Evolutionary conservation across 106 monocot genomes (phyloP).

Genomic region (Iris macrosiphon): DNA sequence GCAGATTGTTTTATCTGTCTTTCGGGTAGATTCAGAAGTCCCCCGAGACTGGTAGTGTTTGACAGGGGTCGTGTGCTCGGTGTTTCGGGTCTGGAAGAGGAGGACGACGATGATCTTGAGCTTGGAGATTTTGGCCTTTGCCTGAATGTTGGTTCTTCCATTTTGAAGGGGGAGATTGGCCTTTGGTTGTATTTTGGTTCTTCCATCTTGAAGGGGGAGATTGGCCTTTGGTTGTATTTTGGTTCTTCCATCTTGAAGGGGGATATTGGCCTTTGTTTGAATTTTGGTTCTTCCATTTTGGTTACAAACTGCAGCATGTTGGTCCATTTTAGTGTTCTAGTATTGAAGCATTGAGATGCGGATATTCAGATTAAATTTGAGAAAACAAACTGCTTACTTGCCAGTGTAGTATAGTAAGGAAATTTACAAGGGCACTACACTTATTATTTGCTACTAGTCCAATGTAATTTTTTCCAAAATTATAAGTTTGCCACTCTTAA

Average conservation of each 20-base stretch:
- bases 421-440: too few relatives aligned
- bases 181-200: background rate
- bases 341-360: too few relatives aligned
- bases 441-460: too few relatives aligned
- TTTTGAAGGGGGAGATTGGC: constrained; percentile 9
- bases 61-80: constrained; percentile 12
- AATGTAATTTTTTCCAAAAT: too few relatives aligned
- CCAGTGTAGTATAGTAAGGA: too few relatives aligned
- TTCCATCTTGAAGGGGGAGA: background rate
- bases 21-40: background rate
- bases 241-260: too few relatives aligned
- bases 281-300: too few relatives aligned
- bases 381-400: too few relatives aligned
- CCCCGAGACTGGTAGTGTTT: background rate
- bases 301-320: too few relatives aligned
- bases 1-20: background rate
- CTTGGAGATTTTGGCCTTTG: constrained; percentile 14
- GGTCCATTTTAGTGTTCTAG: too few relatives aligned
- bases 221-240: background rate
- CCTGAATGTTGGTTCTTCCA: background rate
- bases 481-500: too few relatives aligned
- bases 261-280: background rate
- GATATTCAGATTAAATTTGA: too few relatives aligned
- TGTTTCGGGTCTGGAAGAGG: constrained; percentile 14
- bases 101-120: constrained; percentile 17